Evolutionary conservation across 306 rosid genomes (phyloP).

Genomic region (Ceratonia siliqua): DNA sequence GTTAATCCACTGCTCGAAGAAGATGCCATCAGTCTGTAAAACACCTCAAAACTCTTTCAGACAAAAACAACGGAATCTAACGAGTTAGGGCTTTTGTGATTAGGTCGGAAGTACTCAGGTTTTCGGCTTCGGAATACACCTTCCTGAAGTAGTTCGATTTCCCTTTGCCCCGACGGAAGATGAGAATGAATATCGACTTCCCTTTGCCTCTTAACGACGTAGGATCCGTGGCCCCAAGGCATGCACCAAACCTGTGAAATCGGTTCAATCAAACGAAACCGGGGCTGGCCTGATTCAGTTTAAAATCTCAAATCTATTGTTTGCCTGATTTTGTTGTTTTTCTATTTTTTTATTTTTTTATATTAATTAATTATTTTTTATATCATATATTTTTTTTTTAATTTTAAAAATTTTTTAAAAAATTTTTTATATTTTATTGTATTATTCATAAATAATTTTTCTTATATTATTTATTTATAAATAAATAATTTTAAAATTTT

Average conservation of each 20-base stretch:
- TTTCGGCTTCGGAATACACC: background rate
- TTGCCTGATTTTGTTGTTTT: no score
- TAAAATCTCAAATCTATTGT: no score
- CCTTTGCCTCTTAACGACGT: background rate
- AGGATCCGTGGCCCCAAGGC: background rate
- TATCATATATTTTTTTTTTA: no score
- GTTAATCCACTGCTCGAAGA: constrained; percentile 96
- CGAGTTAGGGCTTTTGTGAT: background rate
- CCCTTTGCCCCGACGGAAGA: background rate
- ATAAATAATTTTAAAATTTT: no score
- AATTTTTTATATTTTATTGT: no score
- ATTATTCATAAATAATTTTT: no score
- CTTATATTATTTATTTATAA: no score
- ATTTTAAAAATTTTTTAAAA: no score
- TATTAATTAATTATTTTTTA: no score
- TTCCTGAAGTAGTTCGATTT: no score
- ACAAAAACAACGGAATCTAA: constrained; percentile 1
- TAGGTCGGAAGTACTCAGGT: background rate
- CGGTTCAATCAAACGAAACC: background rate
- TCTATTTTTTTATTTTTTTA: no score
- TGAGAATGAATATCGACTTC: background rate
- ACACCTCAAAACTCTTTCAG: background rate
- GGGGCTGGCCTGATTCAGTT: background rate
- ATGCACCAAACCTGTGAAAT: background rate
- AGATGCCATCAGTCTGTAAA: constrained; percentile 60